phyloP scores from a whole-genome alignment of 2,329 filamentous ascomycete genomes.

The Diaporthe australafricana region DNA sequence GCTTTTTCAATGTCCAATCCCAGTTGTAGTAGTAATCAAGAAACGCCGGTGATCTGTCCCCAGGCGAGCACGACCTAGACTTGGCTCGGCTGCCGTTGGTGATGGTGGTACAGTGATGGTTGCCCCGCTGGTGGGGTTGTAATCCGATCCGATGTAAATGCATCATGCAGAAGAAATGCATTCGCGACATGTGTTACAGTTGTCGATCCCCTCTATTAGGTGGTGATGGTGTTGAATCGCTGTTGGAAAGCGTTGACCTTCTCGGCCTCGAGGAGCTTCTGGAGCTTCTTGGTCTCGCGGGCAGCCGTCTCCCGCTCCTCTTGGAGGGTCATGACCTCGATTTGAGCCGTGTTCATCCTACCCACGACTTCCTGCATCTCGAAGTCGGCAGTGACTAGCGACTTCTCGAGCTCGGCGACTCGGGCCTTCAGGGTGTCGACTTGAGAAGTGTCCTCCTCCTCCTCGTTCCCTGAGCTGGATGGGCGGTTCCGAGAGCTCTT shows the following conservation, averaged over 20 bases:
- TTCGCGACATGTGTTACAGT: neutral
- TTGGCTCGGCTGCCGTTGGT: slow-evolving; percentile 3
- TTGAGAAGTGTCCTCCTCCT: slow-evolving; percentile 79
- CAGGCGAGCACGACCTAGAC: neutral
- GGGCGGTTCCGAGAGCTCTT: slow-evolving; percentile 38
- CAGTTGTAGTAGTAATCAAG: slow-evolving; percentile 18
- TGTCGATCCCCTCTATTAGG: neutral
- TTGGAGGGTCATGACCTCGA: slow-evolving; percentile 84
- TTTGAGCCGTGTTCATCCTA: slow-evolving; percentile 85
- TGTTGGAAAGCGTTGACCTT: slow-evolving; percentile 64
- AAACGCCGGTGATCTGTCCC: slow-evolving; percentile 33
- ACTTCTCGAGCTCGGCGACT: slow-evolving; percentile 86
- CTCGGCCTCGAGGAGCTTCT: slow-evolving; percentile 75
- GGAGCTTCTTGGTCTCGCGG: slow-evolving; percentile 76
- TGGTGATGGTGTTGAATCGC: slow-evolving; percentile 49
- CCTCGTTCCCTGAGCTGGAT: slow-evolving; percentile 72
- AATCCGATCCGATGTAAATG: slow-evolving; percentile 35
- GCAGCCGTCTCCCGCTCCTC: slow-evolving; percentile 80
- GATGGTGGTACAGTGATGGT: slow-evolving; percentile 20
- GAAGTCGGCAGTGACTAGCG: slow-evolving; percentile 78
- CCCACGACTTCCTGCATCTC: slow-evolving; percentile 89
- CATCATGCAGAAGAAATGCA: slow-evolving; percentile 31
- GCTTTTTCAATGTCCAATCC: slow-evolving; percentile 31
- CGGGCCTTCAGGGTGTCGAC: slow-evolving; percentile 81
- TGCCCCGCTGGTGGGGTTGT: neutral